phyloP scores from a whole-genome alignment of 148 eudicot species.

The Beta vulgaris region DNA sequence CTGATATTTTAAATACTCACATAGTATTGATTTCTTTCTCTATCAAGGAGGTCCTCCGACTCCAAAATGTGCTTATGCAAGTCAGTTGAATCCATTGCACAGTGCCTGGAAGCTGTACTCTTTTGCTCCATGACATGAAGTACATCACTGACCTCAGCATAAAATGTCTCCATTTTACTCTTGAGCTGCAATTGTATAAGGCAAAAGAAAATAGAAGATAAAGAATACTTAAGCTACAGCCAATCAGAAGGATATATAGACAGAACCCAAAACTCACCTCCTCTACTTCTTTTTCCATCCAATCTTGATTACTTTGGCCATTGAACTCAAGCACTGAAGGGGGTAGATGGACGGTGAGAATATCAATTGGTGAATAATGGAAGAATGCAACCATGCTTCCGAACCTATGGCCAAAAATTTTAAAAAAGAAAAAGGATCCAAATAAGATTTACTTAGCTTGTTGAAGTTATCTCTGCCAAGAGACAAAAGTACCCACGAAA shows the following conservation, averaged over 20 bases:
- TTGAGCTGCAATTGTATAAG: slow-evolving; percentile 44
- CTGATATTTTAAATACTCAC: slow-evolving; percentile 41
- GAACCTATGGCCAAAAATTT: slow-evolving; percentile 48
- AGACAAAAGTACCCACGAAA: not conserved
- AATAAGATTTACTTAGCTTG: not conserved
- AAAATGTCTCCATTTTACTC: slow-evolving; percentile 58
- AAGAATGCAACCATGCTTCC: slow-evolving; percentile 92
- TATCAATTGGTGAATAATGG: slow-evolving; percentile 87
- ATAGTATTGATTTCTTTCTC: slow-evolving; percentile 53
- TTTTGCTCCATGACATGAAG: slow-evolving; percentile 61
- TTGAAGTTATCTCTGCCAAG: not conserved
- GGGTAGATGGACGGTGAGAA: slow-evolving; percentile 78
- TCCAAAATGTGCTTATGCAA: slow-evolving; percentile 52
- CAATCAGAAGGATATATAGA: not conserved
- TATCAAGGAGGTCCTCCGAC: slow-evolving; percentile 55
- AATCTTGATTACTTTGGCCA: slow-evolving; percentile 48
- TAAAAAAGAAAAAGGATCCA: not conserved
- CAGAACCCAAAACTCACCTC: slow-evolving; percentile 46
- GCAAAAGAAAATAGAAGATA: not conserved
- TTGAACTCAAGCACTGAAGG: slow-evolving; percentile 69
- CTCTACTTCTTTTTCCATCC: slow-evolving; percentile 72
- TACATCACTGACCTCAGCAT: slow-evolving; percentile 51
- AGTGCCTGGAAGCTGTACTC: slow-evolving; percentile 42
- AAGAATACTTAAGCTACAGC: not conserved
- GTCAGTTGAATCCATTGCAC: slow-evolving; percentile 44